These are phyloP conservation scores for Vickermania ingenoplastis DNA, from an alignment of 208 protist genomes.

Conservation along the genomic window DNA sequence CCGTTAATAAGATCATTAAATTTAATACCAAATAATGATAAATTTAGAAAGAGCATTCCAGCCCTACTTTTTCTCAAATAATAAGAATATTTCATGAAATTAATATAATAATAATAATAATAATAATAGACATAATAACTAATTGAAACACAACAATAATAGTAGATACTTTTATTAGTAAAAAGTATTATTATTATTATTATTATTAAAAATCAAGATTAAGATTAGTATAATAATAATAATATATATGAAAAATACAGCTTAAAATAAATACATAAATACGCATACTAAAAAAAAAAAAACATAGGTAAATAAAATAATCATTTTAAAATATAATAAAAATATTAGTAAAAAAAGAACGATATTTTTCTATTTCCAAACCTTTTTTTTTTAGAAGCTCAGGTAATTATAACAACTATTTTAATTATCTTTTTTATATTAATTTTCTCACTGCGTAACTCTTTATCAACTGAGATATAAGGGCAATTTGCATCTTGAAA, in stretches of 20 bases:
- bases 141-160: slow-evolving; percentile 8
- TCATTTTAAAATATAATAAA: too few relatives aligned
- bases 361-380: slow-evolving; percentile 3
- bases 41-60: too few relatives aligned
- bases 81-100: not conserved
- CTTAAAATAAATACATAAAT: slow-evolving; percentile 3
- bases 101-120: slow-evolving; percentile 7
- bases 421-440: not conserved
- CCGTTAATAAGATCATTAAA: not conserved
- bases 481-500: too few relatives aligned
- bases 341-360: too few relatives aligned
- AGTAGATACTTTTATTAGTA: slow-evolving; percentile 6
- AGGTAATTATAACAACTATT: slow-evolving; percentile 2
- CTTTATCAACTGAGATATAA: too few relatives aligned
- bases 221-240: not conserved
- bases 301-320: too few relatives aligned
- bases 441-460: slow-evolving; percentile 6
- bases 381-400: not conserved
- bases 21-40: slow-evolving; percentile 2
- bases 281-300: too few relatives aligned
- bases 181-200: too few relatives aligned
- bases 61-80: not conserved
- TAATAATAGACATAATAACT: slow-evolving; percentile 9
- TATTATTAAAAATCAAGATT: too few relatives aligned
- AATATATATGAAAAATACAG: slow-evolving; percentile 3